Evolutionary conservation across 2,329 filamentous ascomycete species (phyloP).

Genomic region (Cryphonectria naterciae): DNA sequence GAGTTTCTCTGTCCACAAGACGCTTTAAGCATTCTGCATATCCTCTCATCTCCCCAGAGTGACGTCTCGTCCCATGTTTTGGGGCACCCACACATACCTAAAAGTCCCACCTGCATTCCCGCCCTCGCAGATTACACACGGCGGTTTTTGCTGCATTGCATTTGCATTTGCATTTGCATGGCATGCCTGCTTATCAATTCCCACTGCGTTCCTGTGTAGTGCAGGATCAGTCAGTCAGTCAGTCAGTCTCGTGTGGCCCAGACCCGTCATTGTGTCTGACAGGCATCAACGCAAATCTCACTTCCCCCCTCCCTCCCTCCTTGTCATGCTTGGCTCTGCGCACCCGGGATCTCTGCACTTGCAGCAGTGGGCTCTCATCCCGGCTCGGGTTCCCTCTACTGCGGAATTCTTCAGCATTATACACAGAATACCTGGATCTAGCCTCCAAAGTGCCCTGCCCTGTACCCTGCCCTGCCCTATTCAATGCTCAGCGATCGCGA

Average conservation of each 20-base stretch:
- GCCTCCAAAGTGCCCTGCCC: background rate
- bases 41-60: conserved; percentile 6
- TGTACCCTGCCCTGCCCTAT: background rate
- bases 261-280: conserved; percentile 1
- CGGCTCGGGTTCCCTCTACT: background rate
- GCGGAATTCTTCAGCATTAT: background rate
- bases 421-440: conserved; percentile 1
- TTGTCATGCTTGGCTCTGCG: conserved; percentile 1
- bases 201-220: conserved; percentile 4
- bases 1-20: background rate
- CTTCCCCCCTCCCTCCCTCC: background rate
- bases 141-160: background rate
- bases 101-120: conserved; percentile 7
- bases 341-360: background rate
- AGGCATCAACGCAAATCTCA: background rate
- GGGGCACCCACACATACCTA: background rate
- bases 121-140: conserved; percentile 10
- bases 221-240: background rate
- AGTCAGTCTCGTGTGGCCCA: background rate
- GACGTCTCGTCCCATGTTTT: conserved; percentile 27
- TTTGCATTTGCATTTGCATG: conserved; percentile 8
- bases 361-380: background rate
- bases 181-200: conserved; percentile 8
- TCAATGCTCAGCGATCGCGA: conserved; percentile 6
- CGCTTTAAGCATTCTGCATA: background rate